These are phyloP conservation scores for Volvox carteri DNA, from an alignment of 163 green algal genomes.

Conservation along the genomic window DNA sequence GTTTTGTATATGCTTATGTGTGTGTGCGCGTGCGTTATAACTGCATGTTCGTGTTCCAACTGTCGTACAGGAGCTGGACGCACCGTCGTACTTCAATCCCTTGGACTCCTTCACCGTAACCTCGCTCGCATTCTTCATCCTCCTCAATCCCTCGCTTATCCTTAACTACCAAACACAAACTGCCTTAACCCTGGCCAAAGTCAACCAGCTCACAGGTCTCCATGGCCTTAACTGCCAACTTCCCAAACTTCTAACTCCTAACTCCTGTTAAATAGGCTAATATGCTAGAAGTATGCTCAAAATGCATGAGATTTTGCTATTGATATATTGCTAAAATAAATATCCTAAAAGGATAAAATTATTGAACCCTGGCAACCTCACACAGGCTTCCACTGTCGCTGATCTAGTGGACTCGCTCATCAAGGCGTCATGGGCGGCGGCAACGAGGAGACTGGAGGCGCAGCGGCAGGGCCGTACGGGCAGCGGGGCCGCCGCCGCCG, in stretches of 20 bases:
- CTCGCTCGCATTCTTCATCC: not conserved
- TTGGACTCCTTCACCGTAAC: conserved; percentile 67
- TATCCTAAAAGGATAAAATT: not conserved
- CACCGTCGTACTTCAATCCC: conserved; percentile 83
- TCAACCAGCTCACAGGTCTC: too few species aligned
- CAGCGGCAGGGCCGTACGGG: not conserved
- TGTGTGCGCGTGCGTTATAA: not conserved
- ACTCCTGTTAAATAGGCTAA: not conserved
- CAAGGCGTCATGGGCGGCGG: conserved; percentile 20
- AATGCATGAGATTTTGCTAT: not conserved
- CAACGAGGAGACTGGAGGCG: not conserved
- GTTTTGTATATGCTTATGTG: not conserved
- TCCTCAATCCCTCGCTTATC: too few species aligned
- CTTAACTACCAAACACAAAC: too few species aligned
- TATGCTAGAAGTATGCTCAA: not conserved
- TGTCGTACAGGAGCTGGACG: conserved; percentile 75
- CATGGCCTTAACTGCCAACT: too few species aligned
- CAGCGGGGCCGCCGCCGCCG: not conserved
- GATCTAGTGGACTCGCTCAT: conserved; percentile 82
- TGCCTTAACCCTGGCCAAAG: too few species aligned
- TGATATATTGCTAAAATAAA: not conserved
- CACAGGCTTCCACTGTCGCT: conserved; percentile 63
- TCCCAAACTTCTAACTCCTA: too few species aligned
- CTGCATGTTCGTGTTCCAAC: not conserved
- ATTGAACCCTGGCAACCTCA: not conserved